Percentiles rank a stretch among this genome's conserved stretches.
Evolutionary conservation across 106 monocot genomes (phyloP).

Genomic region (Ottelia alismoides): DNA sequence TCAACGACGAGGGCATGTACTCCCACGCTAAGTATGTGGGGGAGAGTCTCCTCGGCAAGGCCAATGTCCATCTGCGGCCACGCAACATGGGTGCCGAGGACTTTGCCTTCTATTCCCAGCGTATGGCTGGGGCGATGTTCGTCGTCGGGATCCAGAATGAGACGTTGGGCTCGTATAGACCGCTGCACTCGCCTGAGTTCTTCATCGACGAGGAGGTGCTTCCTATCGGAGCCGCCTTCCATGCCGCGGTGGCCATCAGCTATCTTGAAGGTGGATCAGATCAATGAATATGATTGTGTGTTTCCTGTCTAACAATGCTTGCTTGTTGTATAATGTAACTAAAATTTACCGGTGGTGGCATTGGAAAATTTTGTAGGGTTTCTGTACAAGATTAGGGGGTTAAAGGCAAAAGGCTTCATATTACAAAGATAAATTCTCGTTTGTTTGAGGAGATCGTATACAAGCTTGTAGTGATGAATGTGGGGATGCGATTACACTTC

Average conservation of each 20-base stretch:
- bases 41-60: slow-evolving; percentile 25
- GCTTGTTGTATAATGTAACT: too few species aligned
- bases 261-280: slow-evolving; percentile 24
- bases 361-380: too few species aligned
- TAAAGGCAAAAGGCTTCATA: too few species aligned
- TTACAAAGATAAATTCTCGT: too few species aligned
- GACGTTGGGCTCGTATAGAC: slow-evolving; percentile 14
- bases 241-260: slow-evolving; percentile 51
- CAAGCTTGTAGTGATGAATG: too few species aligned
- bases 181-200: slow-evolving; percentile 48
- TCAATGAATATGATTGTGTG: too few species aligned
- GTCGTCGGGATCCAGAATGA: slow-evolving; percentile 37
- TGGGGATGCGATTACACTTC: too few species aligned
- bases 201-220: slow-evolving; percentile 48
- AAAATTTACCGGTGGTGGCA: too few species aligned
- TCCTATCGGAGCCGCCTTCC: slow-evolving; percentile 61
- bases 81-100: slow-evolving; percentile 47
- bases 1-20: slow-evolving; percentile 51
- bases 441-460: too few species aligned
- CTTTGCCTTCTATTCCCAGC: slow-evolving; percentile 55
- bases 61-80: slow-evolving; percentile 7
- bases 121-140: slow-evolving; percentile 35
- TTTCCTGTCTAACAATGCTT: too few species aligned
- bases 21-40: slow-evolving; percentile 31
- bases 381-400: too few species aligned